phyloP scores from a whole-genome alignment of 2,329 filamentous ascomycete species.

The Aspergillus flavus region DNA sequence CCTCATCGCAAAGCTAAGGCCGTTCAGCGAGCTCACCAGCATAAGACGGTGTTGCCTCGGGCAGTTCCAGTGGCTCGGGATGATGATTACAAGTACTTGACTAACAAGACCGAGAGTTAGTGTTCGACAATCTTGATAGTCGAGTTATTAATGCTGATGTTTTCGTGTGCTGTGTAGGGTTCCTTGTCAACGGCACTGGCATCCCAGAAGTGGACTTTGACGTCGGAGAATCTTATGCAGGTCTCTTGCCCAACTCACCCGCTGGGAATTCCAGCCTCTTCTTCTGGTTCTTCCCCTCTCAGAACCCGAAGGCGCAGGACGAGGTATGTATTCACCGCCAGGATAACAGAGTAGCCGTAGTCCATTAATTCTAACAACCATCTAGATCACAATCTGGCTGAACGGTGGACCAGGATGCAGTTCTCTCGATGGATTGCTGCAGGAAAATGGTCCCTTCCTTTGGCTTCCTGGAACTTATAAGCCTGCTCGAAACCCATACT shows the following conservation, averaged over 20 bases:
- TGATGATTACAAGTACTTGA: constrained; percentile 7
- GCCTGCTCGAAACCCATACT: constrained; percentile 68
- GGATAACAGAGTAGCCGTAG: neutral
- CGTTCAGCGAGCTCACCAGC: neutral
- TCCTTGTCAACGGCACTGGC: constrained; percentile 63
- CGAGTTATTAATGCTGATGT: neutral
- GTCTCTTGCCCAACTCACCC: constrained; percentile 55
- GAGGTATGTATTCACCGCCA: constrained; percentile 28
- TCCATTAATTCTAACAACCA: neutral
- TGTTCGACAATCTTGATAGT: neutral
- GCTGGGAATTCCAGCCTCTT: constrained; percentile 48
- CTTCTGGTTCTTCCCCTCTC: constrained; percentile 54
- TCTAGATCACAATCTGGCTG: constrained; percentile 38
- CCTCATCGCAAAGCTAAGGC: constrained; percentile 26
- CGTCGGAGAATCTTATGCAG: constrained; percentile 53
- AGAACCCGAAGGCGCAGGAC: constrained; percentile 43
- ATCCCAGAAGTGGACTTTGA: constrained; percentile 72
- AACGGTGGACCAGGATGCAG: constrained; percentile 58
- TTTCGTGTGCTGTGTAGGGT: constrained; percentile 48
- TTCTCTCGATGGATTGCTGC: constrained; percentile 67
- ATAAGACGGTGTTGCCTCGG: neutral
- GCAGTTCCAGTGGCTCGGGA: neutral
- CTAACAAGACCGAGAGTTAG: constrained; percentile 12
- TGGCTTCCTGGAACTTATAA: constrained; percentile 70
- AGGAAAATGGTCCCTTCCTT: constrained; percentile 73